phyloP scores from a whole-genome alignment of 148 eudicot species.

The Cornus suecica region DNA sequence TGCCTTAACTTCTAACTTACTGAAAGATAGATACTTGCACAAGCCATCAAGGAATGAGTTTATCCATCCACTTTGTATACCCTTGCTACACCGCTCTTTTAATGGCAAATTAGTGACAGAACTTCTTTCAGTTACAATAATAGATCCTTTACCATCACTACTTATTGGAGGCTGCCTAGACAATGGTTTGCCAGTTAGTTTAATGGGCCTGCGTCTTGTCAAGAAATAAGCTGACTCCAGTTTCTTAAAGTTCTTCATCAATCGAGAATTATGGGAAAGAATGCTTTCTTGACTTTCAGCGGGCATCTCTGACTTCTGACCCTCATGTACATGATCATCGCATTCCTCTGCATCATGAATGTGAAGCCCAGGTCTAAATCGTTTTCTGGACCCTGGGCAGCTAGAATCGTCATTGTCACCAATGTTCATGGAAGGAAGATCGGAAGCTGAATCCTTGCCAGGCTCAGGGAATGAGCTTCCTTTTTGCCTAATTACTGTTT shows the following conservation, averaged over 20 bases:
- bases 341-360: conserved; percentile 25
- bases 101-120: conserved; percentile 44
- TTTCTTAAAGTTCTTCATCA: conserved; percentile 82
- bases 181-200: conserved; percentile 40
- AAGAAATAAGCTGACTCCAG: conserved; percentile 80
- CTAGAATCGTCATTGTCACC: conserved; percentile 42
- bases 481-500: conserved; percentile 44
- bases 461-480: conserved; percentile 32
- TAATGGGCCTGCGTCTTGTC: conserved; percentile 60
- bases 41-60: conserved; percentile 82
- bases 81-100: conserved; percentile 33
- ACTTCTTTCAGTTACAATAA: conserved; percentile 58
- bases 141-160: conserved; percentile 70
- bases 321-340: conserved; percentile 29
- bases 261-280: conserved; percentile 54
- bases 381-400: conserved; percentile 44
- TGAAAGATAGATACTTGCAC: conserved; percentile 77
- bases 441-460: conserved; percentile 31
- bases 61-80: conserved; percentile 68
- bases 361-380: conserved; percentile 41
- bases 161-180: conserved; percentile 49
- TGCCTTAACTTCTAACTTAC: conserved; percentile 75
- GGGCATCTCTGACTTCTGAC: conserved; percentile 30
- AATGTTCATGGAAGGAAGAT: conserved; percentile 21
- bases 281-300: conserved; percentile 37